A percentile compares a stretch with the other conserved stretches of the same genome.
Evolutionary conservation across 2,329 filamentous ascomycete genomes (phyloP).

Genomic region (Fusarium sp.): DNA sequence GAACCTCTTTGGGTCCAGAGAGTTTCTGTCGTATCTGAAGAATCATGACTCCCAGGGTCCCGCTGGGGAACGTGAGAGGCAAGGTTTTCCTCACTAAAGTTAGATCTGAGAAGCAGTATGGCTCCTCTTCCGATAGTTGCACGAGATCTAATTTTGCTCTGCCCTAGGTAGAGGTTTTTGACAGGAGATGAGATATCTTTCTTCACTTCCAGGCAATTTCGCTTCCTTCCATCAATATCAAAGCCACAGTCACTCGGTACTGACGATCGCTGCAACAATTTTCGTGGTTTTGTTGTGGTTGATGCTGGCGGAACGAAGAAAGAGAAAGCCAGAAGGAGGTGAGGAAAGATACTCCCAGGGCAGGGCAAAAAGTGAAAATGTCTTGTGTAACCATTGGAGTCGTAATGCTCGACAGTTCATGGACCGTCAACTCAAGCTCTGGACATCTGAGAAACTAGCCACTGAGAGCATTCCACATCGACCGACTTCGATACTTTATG

Average conservation of each 20-base stretch:
- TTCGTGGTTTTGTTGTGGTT: no score
- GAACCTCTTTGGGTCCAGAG: background rate
- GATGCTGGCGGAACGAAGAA: no score
- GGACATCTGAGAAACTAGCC: background rate
- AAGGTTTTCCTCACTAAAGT: background rate
- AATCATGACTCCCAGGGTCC: background rate
- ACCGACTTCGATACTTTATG: background rate
- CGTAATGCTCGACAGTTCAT: background rate
- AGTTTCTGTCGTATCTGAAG: background rate
- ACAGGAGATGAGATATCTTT: background rate
- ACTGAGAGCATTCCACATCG: background rate
- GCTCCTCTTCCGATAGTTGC: background rate
- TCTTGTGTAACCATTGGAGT: background rate
- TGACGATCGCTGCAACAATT: no score
- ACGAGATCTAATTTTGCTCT: background rate
- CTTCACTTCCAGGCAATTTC: background rate
- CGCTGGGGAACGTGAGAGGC: fast-evolving
- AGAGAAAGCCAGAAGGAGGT: no score
- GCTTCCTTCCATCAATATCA: background rate
- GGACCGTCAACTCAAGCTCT: background rate
- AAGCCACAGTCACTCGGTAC: background rate
- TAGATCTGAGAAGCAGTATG: background rate
- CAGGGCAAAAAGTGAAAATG: background rate
- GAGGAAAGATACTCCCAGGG: background rate
- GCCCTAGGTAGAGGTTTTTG: background rate